Percentiles rank a stretch among this genome's conserved stretches.
These are phyloP conservation scores for Thyridium curvatum DNA, from an alignment of 2,329 filamentous ascomycete genomes.

Conservation along the genomic window DNA sequence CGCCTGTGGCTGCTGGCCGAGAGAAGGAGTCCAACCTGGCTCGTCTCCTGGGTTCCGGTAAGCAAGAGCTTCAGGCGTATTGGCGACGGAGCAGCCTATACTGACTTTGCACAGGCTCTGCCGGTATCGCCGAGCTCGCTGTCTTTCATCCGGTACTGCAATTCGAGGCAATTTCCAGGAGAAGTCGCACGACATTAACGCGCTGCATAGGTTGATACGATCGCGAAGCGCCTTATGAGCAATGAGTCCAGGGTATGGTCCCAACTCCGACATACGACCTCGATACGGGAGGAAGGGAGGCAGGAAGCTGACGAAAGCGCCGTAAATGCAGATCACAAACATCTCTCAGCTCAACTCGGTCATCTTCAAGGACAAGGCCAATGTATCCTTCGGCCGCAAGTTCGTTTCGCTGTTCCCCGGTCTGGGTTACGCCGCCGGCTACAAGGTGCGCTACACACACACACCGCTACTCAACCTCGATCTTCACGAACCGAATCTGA, in stretches of 20 bases:
- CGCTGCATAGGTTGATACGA: constrained; percentile 76
- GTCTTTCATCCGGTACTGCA: constrained; percentile 77
- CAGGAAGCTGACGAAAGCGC: constrained; percentile 13
- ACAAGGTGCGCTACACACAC: constrained; percentile 59
- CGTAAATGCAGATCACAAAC: constrained; percentile 51
- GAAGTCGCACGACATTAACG: constrained; percentile 18
- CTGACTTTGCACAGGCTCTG: constrained; percentile 56
- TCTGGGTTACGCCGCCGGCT: constrained; percentile 92
- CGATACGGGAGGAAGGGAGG: neutral
- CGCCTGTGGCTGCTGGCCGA: constrained; percentile 36
- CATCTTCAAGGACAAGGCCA: constrained; percentile 86
- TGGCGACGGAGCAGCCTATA: constrained; percentile 3
- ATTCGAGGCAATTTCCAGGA: constrained; percentile 17
- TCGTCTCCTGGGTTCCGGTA: constrained; percentile 87
- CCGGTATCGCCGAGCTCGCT: constrained; percentile 86
- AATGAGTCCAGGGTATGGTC: constrained; percentile 69
- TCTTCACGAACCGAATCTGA: constrained; percentile 13
- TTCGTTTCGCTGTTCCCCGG: constrained; percentile 96
- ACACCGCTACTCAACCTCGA: constrained; percentile 9
- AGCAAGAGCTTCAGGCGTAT: constrained; percentile 10
- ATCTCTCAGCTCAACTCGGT: constrained; percentile 72
- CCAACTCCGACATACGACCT: neutral
- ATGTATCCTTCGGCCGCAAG: constrained; percentile 63
- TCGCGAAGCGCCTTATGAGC: constrained; percentile 98
- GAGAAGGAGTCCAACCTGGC: constrained; percentile 86